Percentiles rank a stretch among this genome's conserved stretches.
Evolutionary conservation across 257 asterid species (phyloP).

Genomic region (Nicotiana obtusifolia): DNA sequence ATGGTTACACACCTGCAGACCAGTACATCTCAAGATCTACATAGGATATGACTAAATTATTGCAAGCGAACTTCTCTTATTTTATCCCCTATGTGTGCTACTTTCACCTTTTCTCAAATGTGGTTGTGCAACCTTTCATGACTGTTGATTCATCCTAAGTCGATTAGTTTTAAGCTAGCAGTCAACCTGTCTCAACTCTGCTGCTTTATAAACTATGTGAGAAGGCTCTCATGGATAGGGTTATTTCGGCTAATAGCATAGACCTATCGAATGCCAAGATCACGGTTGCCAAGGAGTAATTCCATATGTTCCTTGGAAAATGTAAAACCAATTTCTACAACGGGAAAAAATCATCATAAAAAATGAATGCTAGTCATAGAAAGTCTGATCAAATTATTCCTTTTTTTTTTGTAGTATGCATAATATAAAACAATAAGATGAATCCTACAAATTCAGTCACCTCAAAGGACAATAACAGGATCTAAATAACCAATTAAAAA

Average conservation of each 20-base stretch:
- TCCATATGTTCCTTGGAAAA: background rate
- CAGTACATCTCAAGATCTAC: background rate
- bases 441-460: background rate
- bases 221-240: background rate
- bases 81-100: background rate
- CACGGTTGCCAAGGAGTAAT: background rate
- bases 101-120: background rate
- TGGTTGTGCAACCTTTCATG: background rate
- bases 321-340: background rate
- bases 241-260: background rate
- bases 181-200: background rate
- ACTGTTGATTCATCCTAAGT: background rate
- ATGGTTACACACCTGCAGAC: background rate
- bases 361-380: background rate
- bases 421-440: background rate
- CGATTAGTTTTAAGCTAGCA: background rate
- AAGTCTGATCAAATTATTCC: conserved; percentile 2
- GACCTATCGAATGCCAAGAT: background rate
- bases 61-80: background rate
- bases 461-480: background rate
- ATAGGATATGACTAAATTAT: background rate
- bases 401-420: background rate
- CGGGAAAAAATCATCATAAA: background rate
- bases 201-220: background rate
- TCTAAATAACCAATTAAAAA: background rate